phyloP scores from a whole-genome alignment of 2,329 filamentous ascomycete genomes.

The Penicillium janthinellum region DNA sequence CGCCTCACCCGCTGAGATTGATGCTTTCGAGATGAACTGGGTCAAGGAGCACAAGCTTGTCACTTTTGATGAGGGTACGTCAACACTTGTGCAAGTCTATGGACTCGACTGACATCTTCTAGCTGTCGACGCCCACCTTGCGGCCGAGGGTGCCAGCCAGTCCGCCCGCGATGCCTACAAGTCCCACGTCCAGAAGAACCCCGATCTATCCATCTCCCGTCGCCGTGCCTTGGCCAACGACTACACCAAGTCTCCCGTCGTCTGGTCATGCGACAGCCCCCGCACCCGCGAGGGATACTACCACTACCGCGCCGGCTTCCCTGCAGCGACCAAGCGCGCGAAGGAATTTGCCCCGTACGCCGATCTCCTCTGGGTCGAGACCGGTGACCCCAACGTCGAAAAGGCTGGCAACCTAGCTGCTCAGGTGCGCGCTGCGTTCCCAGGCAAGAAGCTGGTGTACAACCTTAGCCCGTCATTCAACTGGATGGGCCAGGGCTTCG shows the following conservation, averaged over 20 bases:
- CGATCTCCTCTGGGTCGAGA: slow-evolving; percentile 96
- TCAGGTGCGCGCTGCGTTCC: slow-evolving; percentile 69
- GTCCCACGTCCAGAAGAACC: slow-evolving; percentile 61
- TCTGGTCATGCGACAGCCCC: slow-evolving; percentile 89
- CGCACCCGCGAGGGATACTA: slow-evolving; percentile 79
- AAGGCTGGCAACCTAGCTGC: slow-evolving; percentile 75
- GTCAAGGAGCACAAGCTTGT: slow-evolving; percentile 82
- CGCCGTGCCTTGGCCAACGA: slow-evolving; percentile 72
- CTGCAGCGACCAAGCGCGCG: slow-evolving; percentile 87
- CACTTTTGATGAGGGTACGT: slow-evolving; percentile 77
- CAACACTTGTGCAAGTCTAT: neutral
- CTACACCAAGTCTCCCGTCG: slow-evolving; percentile 67
- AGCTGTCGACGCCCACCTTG: slow-evolving; percentile 75
- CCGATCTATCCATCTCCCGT: slow-evolving; percentile 74
- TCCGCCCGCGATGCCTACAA: slow-evolving; percentile 70
- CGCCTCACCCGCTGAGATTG: slow-evolving; percentile 76
- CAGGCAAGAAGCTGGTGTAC: slow-evolving; percentile 90
- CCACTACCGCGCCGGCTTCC: slow-evolving; percentile 67
- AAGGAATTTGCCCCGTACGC: slow-evolving; percentile 89
- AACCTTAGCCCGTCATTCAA: slow-evolving; percentile 97
- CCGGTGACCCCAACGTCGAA: slow-evolving; percentile 79
- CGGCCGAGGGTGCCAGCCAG: slow-evolving; percentile 64
- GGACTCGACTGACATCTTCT: slow-evolving; percentile 16
- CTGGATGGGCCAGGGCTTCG: slow-evolving; percentile 96
- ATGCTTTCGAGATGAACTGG: slow-evolving; percentile 83